A percentile compares a stretch with the other conserved stretches of the same genome.
phyloP scores from a whole-genome alignment of 2,329 filamentous ascomycete genomes.

The Cladosporium sp. region DNA sequence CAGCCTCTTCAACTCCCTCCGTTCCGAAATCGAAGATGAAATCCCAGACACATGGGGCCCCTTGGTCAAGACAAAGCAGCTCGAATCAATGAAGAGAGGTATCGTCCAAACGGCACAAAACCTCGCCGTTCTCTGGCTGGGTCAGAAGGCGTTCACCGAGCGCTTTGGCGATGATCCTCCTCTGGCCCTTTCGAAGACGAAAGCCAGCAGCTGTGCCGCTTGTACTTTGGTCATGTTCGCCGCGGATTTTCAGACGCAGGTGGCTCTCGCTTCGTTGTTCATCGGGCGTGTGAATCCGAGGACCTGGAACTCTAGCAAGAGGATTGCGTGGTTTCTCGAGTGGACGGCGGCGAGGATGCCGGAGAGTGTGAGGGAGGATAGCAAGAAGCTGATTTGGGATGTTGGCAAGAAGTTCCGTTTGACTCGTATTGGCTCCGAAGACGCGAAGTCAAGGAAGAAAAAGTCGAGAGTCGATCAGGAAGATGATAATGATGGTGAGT shows the following conservation, averaged over 20 bases:
- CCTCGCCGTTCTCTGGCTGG: constrained; percentile 18
- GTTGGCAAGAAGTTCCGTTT: constrained; percentile 6
- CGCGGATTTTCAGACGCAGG: constrained; percentile 15
- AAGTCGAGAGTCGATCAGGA: not conserved
- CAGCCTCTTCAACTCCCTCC: constrained; percentile 18
- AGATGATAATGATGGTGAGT: not conserved
- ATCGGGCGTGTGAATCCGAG: constrained; percentile 20
- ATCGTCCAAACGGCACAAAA: constrained; percentile 9
- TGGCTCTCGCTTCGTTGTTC: constrained; percentile 21
- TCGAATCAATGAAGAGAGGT: constrained; percentile 6
- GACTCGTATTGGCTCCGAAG: constrained; percentile 10
- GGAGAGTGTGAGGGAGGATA: not conserved
- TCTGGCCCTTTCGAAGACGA: not conserved
- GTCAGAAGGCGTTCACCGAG: constrained; percentile 6
- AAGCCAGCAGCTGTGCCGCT: constrained; percentile 19
- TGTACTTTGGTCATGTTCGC: constrained; percentile 18
- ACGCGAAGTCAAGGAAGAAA: constrained; percentile 1
- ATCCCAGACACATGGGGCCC: constrained; percentile 13
- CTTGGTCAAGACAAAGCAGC: not conserved
- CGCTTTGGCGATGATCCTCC: constrained; percentile 8
- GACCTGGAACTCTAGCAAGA: constrained; percentile 24
- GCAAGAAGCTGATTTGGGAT: constrained; percentile 4
- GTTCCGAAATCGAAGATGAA: constrained; percentile 15
- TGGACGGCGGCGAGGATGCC: not conserved
- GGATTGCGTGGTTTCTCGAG: constrained; percentile 19